These are phyloP conservation scores for Zygnema cylindricum DNA, from an alignment of 139 green algal species.

Conservation along the genomic window DNA sequence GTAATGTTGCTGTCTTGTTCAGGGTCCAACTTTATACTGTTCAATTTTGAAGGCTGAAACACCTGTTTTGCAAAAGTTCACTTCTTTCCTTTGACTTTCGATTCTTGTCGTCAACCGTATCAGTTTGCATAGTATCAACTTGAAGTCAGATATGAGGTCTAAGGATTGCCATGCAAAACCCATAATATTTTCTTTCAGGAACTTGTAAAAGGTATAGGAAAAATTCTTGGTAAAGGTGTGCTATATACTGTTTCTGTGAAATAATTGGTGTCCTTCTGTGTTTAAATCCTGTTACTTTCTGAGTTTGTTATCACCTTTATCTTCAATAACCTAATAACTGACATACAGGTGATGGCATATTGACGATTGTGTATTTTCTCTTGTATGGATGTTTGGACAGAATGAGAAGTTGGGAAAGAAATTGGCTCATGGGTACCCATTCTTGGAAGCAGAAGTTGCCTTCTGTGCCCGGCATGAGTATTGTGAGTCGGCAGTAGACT, in stretches of 20 bases:
- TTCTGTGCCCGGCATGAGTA: conserved; percentile 79
- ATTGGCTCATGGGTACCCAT: conserved; percentile 85
- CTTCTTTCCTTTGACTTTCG: not conserved
- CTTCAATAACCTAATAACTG: too few relatives aligned
- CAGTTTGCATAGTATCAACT: too few relatives aligned
- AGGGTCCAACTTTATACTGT: too few relatives aligned
- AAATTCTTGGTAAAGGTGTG: too few relatives aligned
- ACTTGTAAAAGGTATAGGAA: too few relatives aligned
- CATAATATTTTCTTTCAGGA: not conserved
- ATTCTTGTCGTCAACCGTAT: not conserved
- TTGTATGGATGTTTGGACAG: too few relatives aligned
- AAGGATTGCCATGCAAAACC: not conserved
- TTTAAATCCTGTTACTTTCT: too few relatives aligned
- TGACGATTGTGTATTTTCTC: too few relatives aligned
- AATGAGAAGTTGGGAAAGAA: conserved; percentile 70
- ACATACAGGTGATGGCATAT: too few relatives aligned
- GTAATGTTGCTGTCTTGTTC: too few relatives aligned
- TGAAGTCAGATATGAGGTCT: not conserved
- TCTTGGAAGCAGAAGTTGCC: conserved; percentile 90
- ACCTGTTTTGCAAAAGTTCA: not conserved
- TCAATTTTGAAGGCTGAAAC: not conserved
- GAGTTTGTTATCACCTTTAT: not conserved
- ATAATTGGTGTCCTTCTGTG: too few relatives aligned
- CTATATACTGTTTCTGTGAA: too few relatives aligned
- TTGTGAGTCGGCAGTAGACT: conserved; percentile 89